phyloP scores from a whole-genome alignment of 2,329 filamentous ascomycete genomes.

The Diaporthe citriasiana region DNA sequence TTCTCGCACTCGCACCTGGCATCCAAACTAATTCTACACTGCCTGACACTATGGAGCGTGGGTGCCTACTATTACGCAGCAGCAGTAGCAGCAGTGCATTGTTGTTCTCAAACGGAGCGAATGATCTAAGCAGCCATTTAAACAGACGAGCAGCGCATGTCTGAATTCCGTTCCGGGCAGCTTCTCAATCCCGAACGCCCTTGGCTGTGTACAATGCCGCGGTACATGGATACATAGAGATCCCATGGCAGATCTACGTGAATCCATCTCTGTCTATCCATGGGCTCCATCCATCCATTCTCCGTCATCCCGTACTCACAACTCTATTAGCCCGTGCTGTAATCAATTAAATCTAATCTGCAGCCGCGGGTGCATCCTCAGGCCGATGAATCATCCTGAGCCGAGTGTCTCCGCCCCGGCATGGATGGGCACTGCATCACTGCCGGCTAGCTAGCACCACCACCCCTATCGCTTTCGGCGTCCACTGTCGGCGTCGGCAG shows the following conservation, averaged over 20 bases:
- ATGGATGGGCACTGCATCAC: neutral
- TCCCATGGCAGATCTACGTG: slow-evolving; percentile 21
- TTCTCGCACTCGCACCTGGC: neutral
- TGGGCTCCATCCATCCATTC: neutral
- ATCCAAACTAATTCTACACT: neutral
- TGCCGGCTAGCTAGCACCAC: slow-evolving; percentile 12
- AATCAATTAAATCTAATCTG: slow-evolving; percentile 28
- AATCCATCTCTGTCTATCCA: slow-evolving; percentile 2
- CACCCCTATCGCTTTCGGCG: neutral
- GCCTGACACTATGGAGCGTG: neutral
- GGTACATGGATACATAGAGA: neutral
- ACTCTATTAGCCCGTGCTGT: neutral
- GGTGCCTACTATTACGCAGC: neutral
- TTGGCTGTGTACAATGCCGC: neutral
- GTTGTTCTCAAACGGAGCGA: slow-evolving; percentile 24
- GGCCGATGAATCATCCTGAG: slow-evolving; percentile 27
- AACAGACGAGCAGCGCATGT: neutral
- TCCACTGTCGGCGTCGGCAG: slow-evolving; percentile 28
- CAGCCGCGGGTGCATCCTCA: slow-evolving; percentile 11
- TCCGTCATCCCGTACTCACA: slow-evolving; percentile 13
- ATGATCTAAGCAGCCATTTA: slow-evolving; percentile 15
- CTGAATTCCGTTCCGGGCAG: slow-evolving; percentile 23
- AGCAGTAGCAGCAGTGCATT: neutral
- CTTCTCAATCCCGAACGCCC: slow-evolving; percentile 21
- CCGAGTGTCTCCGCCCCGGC: slow-evolving; percentile 28